Evolutionary conservation across 2,329 filamentous ascomycete genomes (phyloP).

Genomic region (Aspergillus brasiliensis): DNA sequence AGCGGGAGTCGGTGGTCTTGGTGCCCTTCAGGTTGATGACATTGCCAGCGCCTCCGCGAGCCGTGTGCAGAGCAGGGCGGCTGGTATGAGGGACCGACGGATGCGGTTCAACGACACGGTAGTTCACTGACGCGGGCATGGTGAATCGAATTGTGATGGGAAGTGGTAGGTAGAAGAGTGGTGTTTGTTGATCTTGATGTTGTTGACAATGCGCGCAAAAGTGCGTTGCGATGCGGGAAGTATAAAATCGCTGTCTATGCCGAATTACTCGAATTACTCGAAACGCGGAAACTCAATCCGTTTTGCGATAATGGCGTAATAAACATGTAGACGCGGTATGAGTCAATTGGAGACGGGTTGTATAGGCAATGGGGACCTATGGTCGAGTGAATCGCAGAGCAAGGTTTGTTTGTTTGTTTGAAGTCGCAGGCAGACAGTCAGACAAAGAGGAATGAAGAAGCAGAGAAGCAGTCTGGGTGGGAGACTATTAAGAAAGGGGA

Average conservation of each 20-base stretch:
- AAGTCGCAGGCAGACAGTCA: not conserved
- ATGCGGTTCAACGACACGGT: constrained; percentile 64
- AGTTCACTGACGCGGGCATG: constrained; percentile 43
- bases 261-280: not conserved
- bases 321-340: not conserved
- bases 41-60: constrained; percentile 63
- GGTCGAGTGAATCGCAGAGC: constrained; percentile 11
- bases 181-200: not conserved
- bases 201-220: not conserved
- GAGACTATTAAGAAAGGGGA: not conserved
- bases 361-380: not conserved
- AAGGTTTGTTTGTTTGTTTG: not conserved
- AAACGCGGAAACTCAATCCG: not conserved
- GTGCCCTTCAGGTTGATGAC: constrained; percentile 55
- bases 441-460: not conserved
- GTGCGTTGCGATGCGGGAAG: not conserved
- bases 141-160: constrained; percentile 13
- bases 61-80: constrained; percentile 54
- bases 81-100: constrained; percentile 55
- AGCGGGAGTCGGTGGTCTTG: constrained; percentile 51
- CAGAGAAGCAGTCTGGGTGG: not conserved
- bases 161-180: constrained; percentile 6
- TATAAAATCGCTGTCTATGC: not conserved
- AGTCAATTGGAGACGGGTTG: not conserved
- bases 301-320: not conserved